These are phyloP conservation scores for Lodderomyces beijingensis DNA, from an alignment of 1,139 yeast species.

Conservation along the genomic window DNA sequence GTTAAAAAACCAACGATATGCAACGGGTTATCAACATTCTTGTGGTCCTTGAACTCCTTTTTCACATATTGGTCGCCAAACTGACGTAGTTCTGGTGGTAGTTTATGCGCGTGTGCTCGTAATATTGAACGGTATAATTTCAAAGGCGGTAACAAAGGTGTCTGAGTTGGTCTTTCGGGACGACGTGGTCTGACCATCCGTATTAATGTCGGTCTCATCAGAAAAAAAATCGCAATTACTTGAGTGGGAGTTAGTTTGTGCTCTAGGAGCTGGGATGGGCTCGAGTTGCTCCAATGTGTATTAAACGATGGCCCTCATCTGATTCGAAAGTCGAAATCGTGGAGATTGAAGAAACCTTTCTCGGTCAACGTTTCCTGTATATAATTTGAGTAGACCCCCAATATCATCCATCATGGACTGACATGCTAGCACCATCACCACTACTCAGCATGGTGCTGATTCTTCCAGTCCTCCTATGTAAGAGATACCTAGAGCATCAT, in stretches of 20 bases:
- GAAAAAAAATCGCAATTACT: no score
- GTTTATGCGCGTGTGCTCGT: conserved; percentile 63
- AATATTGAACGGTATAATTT: conserved; percentile 70
- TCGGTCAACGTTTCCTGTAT: no score
- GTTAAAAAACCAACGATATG: conserved; percentile 91
- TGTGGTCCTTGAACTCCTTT: conserved; percentile 87
- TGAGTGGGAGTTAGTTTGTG: not conserved
- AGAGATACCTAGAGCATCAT: no score
- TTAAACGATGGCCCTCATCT: no score
- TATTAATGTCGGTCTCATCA: conserved; percentile 51
- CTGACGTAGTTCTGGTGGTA: conserved; percentile 67
- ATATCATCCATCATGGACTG: no score
- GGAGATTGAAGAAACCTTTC: no score
- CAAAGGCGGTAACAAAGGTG: conserved; percentile 78
- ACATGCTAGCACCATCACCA: conserved; percentile 10
- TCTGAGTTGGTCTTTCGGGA: conserved; percentile 42
- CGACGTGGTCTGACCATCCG: conserved; percentile 54
- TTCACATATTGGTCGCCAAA: conserved; percentile 89
- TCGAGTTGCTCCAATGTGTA: no score
- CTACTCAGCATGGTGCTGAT: no score
- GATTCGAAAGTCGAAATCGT: no score
- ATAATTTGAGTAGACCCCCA: no score
- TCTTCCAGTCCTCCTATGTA: no score
- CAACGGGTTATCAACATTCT: conserved; percentile 76
- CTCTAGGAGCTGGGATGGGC: no score